Base-by-base conservation (phyloP, 768 basidiomycete genomes). In the Tulasnella sp. region DNA sequence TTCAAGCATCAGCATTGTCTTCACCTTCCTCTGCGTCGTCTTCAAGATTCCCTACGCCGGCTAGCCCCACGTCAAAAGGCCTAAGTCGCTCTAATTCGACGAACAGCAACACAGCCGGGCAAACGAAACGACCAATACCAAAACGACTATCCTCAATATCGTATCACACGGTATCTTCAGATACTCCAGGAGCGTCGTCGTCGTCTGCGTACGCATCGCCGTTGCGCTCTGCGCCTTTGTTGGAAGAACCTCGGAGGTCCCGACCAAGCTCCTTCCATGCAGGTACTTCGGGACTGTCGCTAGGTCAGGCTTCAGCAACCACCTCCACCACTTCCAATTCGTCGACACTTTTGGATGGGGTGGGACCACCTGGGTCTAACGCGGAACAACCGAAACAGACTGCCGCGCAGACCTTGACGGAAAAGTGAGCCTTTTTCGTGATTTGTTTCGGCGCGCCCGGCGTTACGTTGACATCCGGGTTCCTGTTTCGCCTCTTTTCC, bases 131-230 rank as follows among this genome's bases (percentile, higher is more conserved):
- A 75, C 79, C 71, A n/a, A 31, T 75, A 42, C 79, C 48, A 42
- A 81, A 81, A 71, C 80, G 80, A 14, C 74, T 74, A 38, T 81
- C 80, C 24, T 75, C 78, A 27, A 73, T 81, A 42, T 81, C 79
- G 40, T 81, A 12, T 52, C 24, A 52, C 85, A 90, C 42, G 89
- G 88, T 79, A 87, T 90, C 76, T 4, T 62, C 56, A 8, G 62
- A 68, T n/a, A 58, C 56, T 58, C 56, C 56, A 27, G 56, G 56
- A 68, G 62, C 62, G 31, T 68, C 62, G 62, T 62, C 58, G 58
- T 68, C 62, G 18, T 68, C 62, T 68, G 34, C 31, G 18, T 68
- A 68, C 21, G 62, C n/a, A 31, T 76, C 44, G 42, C 56, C 52
- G 46, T 62, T 76, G 36, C 44, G 52, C 58, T 58, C 44, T 27